Evolutionary conservation across 2,329 filamentous ascomycete species (phyloP), one percentile per base, ranked within the genome.

Genomic region (Aspergillus sojae): DNA sequence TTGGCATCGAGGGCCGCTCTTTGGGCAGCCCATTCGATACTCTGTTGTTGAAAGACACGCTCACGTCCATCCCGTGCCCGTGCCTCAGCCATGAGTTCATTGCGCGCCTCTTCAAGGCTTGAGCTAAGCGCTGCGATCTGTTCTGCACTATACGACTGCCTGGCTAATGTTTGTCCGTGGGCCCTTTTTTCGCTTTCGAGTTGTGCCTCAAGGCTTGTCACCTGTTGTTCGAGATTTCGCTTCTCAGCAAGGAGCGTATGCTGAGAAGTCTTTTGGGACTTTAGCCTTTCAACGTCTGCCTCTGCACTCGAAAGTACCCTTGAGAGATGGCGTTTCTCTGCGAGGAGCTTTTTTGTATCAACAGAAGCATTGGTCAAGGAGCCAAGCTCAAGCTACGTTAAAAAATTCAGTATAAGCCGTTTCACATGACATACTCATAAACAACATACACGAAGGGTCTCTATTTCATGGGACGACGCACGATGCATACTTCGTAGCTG

Each of bases 171-270:
- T 58, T 89, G 86, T 68, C 89, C 86, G 10, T 86, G 82, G 3
- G 88, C 85, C n/a, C 88, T 86, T 75, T 88, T 94, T 74, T 95
- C 92, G 68, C 91, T 92, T 67, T 94, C 92, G 2, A 97, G 83
- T 70, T 96, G 91, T 50, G 92, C 88, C 75, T 96, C 91, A 2
- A 94, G 78, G 1, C 89, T 88, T 72, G 85, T 89, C 32, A 97
- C 77, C 77, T 95, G 91, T 54, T 91, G 89, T 73, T 95, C 89
- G 16, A 97, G 79, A 2, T 90, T 85, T 53, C 94, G 83, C 76
- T 96, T 97, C 74, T 96, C 93, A 1, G 90, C 83, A 19, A 96
- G 82, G 12, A 92, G 81, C 2, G 86, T 84, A 71, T 93, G 89
- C 60, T 94, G 88, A 16, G 83, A 82, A 36, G 80, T 77, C 23